A percentile compares a stretch with the other conserved stretches of the same genome.
These are phyloP conservation scores for Lactarius evosmus DNA, from an alignment of 768 basidiomycete genomes.

Conservation along the genomic window DNA sequence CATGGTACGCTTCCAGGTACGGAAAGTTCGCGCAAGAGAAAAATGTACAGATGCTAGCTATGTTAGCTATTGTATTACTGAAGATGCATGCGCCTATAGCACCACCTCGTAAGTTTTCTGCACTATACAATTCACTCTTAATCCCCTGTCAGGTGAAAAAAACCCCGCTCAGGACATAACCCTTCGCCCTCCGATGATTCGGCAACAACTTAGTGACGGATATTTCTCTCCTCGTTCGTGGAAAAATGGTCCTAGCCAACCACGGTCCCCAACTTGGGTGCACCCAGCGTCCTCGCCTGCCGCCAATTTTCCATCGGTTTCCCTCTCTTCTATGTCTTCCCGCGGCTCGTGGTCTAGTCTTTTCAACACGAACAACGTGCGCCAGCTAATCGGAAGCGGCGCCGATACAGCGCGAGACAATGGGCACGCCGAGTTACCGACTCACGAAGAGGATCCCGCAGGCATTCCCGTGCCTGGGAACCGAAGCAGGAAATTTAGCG, in stretches of 20 bases:
- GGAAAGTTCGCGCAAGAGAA: constrained; percentile 45
- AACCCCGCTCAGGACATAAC: constrained; percentile 6
- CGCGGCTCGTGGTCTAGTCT: constrained; percentile 80
- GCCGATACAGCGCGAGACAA: constrained; percentile 47
- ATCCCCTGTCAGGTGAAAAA: constrained; percentile 3
- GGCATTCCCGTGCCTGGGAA: constrained; percentile 36
- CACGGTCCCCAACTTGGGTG: constrained; percentile 52
- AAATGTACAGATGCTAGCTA: constrained; percentile 80
- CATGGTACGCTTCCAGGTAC: constrained; percentile 37
- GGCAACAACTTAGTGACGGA: constrained; percentile 42
- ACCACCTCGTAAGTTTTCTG: constrained; percentile 25
- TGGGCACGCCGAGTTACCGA: constrained; percentile 30
- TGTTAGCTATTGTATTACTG: constrained; percentile 66
- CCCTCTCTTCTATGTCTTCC: constrained; percentile 56
- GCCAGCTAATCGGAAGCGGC: constrained; percentile 64
- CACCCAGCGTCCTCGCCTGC: constrained; percentile 46
- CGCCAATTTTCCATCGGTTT: constrained; percentile 40
- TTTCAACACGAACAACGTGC: constrained; percentile 62
- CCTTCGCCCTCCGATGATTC: constrained; percentile 6
- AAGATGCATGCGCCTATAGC: constrained; percentile 38
- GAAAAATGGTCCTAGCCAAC: constrained; percentile 39
- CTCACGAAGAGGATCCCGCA: constrained; percentile 26
- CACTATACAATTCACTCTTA: not conserved
- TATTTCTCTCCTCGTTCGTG: constrained; percentile 52
- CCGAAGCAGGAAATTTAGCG: constrained; percentile 16